A percentile compares a stretch with the other conserved stretches of the same genome.
Conservation (phyloP, 371 early-diverging fungal genomes). For the Nematocida parisii region DNA sequence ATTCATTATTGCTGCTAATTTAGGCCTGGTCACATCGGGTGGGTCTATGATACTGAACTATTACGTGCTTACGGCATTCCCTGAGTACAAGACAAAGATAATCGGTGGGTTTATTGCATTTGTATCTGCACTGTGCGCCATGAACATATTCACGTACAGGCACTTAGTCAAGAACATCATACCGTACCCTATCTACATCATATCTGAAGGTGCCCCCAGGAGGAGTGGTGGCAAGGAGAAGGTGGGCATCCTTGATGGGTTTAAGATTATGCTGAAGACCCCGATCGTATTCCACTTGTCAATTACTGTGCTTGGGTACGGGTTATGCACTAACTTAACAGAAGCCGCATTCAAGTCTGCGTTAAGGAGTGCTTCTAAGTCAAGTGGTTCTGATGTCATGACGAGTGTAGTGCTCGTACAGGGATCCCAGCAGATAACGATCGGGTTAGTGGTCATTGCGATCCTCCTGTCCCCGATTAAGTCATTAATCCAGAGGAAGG, state of each 20-base stretch:
- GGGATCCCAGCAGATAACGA: constrained; percentile 62
- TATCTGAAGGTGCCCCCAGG: constrained; percentile 31
- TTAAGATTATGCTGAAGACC: constrained; percentile 66
- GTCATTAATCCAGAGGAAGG: constrained; percentile 61
- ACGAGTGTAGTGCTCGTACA: constrained; percentile 56
- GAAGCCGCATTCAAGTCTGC: constrained; percentile 66
- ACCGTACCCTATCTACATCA: constrained; percentile 63
- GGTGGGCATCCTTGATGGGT: constrained; percentile 62
- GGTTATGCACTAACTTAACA: constrained; percentile 65
- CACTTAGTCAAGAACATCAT: constrained; percentile 64
- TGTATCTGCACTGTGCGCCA: constrained; percentile 48
- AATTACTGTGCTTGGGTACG: constrained; percentile 68
- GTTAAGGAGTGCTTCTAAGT: constrained; percentile 56
- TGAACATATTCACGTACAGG: constrained; percentile 57
- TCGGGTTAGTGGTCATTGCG: constrained; percentile 61
- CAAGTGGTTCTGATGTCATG: constrained; percentile 49
- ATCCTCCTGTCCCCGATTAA: constrained; percentile 67
- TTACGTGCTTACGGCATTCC: constrained; percentile 37
- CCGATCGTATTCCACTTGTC: constrained; percentile 66
- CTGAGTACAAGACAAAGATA: constrained; percentile 40
- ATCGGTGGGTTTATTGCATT: constrained; percentile 57
- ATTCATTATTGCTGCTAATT: constrained; percentile 67
- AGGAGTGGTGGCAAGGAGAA: constrained; percentile 62
- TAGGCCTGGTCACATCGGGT: constrained; percentile 66
- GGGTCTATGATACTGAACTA: constrained; percentile 46